Base-by-base conservation (phyloP, 2,329 filamentous ascomycete genomes). In the Penicillium rolfsii region DNA sequence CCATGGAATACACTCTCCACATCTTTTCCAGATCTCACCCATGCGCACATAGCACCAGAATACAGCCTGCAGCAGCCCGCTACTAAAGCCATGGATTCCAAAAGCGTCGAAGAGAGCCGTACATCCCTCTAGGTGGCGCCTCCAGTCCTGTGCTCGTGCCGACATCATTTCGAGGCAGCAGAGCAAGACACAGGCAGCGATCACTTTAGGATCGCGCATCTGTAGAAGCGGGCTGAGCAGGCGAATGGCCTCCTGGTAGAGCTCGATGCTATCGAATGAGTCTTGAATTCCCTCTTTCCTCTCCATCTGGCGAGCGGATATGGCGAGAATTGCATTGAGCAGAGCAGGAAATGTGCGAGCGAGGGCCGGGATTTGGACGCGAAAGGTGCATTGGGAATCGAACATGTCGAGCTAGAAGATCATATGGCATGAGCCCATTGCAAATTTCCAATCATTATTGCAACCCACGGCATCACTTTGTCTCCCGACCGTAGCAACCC, bases 1-100 rank as follows among this genome's bases (percentile, higher is more conserved):
- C 14, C 30, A 46, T 4, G 9, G 24, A 30, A 19, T 24, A 26
- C 19, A n/a, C 9, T 28, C 28, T 19, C 11, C 5, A 26, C 24
- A 35, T 5, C 26, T 41, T 38, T 4, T 33, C 24, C 24, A 28
- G 48, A 33, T 5, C 76, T 62, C 60, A 82, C 80, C 80, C 83
- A 86, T 86, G 46, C 84, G 77, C 0, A 82, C 83, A 66, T 84
- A 86, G 64, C 83, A 85, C 84, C 84, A 86, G 63, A 86, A 86
- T 0, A 86, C 75, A 0, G 83, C 83, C 64, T 84, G 82, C 6
- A 82, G 70, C 19, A 85, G 67, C 0, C 83, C 84, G 2, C 81
- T 80, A 5, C 78, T 76, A 3, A 84, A 78, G 0, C 84, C 84
- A 40, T 82, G 78, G 5, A 86, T 81, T 1, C 77, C 78, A 58